Conservation (phyloP, 345 rosid genomes). For the Syzygium grande region DNA sequence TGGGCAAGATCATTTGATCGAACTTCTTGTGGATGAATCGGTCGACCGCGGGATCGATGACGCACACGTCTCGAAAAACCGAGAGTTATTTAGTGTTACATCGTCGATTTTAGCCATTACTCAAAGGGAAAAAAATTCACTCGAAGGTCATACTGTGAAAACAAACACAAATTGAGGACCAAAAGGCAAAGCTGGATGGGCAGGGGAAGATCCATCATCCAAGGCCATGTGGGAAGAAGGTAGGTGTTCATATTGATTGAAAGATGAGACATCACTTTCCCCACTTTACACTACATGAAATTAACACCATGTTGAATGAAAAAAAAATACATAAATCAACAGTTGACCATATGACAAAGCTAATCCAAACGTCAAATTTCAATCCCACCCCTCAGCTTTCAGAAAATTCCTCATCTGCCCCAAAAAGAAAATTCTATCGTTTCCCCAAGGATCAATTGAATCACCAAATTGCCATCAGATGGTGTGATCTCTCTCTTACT, state of each 20-base stretch:
- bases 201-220: neutral
- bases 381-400: neutral
- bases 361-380: neutral
- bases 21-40: fast-evolving
- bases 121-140: neutral
- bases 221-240: neutral
- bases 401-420: neutral
- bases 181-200: neutral
- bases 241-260: slow-evolving; percentile 9
- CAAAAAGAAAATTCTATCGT: neutral
- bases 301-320: neutral
- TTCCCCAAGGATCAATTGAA: neutral
- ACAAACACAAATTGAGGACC: neutral
- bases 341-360: neutral
- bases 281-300: neutral
- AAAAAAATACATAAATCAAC: neutral
- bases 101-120: neutral
- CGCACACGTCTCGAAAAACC: fast-evolving
- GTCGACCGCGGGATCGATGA: neutral
- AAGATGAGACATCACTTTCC: slow-evolving; percentile 20
- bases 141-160: neutral
- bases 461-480: neutral
- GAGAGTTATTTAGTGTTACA: neutral
- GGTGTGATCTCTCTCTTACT: neutral
- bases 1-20: too few relatives aligned